Evolutionary conservation across 1,284 basidiomycete genomes (phyloP).

Genomic region (Boletellus deceptivus): DNA sequence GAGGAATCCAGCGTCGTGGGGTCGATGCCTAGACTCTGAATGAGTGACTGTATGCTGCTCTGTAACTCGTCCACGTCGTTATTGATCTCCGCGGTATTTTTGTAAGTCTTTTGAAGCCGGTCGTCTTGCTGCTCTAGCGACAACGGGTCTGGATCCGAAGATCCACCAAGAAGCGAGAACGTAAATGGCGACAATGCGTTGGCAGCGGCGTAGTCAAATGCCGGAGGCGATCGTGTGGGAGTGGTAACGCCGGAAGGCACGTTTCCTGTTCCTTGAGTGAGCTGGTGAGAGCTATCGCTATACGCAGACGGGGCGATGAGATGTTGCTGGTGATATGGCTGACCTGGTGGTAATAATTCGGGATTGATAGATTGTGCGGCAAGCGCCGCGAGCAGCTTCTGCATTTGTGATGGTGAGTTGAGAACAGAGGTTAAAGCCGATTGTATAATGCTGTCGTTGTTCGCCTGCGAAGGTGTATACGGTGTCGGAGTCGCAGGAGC

Average conservation of each 20-base stretch:
- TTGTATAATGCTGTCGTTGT: conserved; percentile 53
- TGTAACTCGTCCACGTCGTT: conserved; percentile 73
- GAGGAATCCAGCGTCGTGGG: conserved; percentile 36
- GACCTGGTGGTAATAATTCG: conserved; percentile 20
- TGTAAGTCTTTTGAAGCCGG: conserved; percentile 57
- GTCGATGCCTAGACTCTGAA: conserved; percentile 69
- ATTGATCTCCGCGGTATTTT: conserved; percentile 63
- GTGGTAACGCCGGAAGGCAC: not conserved
- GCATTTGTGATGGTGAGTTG: conserved; percentile 65
- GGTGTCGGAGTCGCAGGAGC: conserved; percentile 12
- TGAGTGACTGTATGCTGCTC: conserved; percentile 69
- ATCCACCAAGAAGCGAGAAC: conserved; percentile 15
- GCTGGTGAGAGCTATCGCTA: conserved; percentile 14
- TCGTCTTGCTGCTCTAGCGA: conserved; percentile 37
- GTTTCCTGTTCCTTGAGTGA: not conserved
- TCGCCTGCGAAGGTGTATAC: conserved; percentile 11
- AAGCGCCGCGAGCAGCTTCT: conserved; percentile 65
- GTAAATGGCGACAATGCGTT: conserved; percentile 23
- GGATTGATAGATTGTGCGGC: conserved; percentile 22
- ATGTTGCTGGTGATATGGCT: conserved; percentile 23
- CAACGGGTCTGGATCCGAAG: conserved; percentile 31
- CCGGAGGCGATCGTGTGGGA: conserved; percentile 9
- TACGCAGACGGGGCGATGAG: conserved; percentile 37
- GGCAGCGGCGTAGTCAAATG: conserved; percentile 16
- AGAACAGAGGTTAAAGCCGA: conserved; percentile 58